A percentile compares a stretch with the other conserved stretches of the same genome.
Evolutionary conservation across 23 red algal species (phyloP).

Genomic region (Agarophyton chilense): DNA sequence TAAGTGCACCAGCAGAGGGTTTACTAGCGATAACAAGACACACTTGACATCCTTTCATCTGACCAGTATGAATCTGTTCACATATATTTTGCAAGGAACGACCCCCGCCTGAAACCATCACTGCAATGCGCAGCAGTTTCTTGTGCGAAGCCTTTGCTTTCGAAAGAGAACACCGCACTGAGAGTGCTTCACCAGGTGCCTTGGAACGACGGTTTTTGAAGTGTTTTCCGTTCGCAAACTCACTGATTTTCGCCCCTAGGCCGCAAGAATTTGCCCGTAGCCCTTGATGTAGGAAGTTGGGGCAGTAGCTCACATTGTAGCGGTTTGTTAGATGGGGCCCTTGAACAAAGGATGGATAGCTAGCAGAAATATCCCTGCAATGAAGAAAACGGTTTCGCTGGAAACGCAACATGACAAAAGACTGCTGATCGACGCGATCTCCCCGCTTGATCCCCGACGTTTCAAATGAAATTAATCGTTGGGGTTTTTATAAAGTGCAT

Average conservation of each 20-base stretch:
- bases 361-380: background rate
- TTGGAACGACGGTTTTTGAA: background rate
- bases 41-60: conserved; percentile 26
- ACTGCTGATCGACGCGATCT: background rate
- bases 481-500: no score
- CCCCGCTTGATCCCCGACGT: background rate
- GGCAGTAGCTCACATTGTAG: background rate
- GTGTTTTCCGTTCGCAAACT: background rate
- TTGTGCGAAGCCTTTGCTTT: background rate
- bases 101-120: conserved; percentile 91
- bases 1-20: conserved; percentile 41
- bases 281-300: background rate
- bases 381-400: background rate
- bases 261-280: background rate
- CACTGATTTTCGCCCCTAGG: background rate
- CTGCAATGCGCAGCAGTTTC: conserved; percentile 45
- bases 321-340: background rate
- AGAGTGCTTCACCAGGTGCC: background rate
- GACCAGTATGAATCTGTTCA: conserved; percentile 34
- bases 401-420: background rate
- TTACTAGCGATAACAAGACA: conserved; percentile 73
- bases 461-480: no score
- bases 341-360: background rate
- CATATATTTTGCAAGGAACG: conserved; percentile 94
- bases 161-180: background rate